Evolutionary conservation across 805 yeast genomes (phyloP).

Genomic region (Yamadazyma tumulicola): DNA sequence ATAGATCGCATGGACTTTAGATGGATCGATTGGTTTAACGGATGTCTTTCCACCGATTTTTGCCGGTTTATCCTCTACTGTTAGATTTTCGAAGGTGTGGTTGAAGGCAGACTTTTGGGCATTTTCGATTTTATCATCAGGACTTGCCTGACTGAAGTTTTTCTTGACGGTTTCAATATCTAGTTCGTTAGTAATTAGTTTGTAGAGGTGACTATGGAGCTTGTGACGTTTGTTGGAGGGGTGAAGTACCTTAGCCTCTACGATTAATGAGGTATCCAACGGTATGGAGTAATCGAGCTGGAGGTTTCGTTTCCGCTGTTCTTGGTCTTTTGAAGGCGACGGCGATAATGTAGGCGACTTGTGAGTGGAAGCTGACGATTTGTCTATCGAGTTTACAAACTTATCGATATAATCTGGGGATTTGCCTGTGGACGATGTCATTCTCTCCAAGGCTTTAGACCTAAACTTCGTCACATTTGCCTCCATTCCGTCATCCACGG

Average conservation of each 20-base stretch:
- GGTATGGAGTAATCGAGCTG: neutral
- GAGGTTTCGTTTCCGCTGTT: neutral
- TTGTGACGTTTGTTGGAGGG: conserved; percentile 18
- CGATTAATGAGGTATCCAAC: conserved; percentile 8
- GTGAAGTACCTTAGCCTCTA: neutral
- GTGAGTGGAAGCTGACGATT: too few species aligned
- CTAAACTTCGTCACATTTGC: too few species aligned
- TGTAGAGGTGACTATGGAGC: conserved; percentile 18
- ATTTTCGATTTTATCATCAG: conserved; percentile 66
- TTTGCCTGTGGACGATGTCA: too few species aligned
- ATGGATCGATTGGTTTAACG: conserved; percentile 29
- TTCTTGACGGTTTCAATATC: conserved; percentile 38
- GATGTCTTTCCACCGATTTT: conserved; percentile 27
- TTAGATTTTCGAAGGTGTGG: conserved; percentile 24
- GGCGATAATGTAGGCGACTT: too few species aligned
- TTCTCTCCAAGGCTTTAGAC: too few species aligned
- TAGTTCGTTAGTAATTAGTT: conserved; percentile 43
- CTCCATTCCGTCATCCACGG: too few species aligned
- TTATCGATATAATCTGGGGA: too few species aligned
- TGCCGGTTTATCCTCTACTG: conserved; percentile 12
- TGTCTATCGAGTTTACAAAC: too few species aligned
- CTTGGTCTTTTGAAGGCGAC: neutral
- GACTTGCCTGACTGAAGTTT: conserved; percentile 70
- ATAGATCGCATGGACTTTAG: conserved; percentile 30
- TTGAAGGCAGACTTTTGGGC: conserved; percentile 54